Evolutionary conservation across 148 eudicot species (phyloP).

Genomic region (Euryodendron excelsum): DNA sequence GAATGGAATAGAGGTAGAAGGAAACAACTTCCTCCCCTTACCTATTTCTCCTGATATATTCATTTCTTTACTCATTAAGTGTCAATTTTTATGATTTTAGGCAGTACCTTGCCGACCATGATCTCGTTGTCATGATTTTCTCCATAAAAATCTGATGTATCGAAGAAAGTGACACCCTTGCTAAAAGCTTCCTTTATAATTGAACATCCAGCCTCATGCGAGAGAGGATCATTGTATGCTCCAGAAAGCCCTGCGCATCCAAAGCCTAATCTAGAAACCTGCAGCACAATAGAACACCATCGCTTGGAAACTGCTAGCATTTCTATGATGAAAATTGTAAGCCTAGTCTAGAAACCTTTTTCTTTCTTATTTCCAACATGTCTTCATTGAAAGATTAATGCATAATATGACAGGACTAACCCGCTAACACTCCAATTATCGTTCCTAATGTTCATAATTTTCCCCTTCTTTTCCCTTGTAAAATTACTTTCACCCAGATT

Average conservation of each 20-base stretch:
- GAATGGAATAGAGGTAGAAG: not conserved
- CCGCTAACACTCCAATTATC: not conserved
- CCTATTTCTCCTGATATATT: not conserved
- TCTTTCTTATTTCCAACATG: not conserved
- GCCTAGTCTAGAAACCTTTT: not conserved
- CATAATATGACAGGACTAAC: not conserved
- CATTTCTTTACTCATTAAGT: not conserved
- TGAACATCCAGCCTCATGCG: constrained; percentile 41
- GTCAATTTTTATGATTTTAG: not conserved
- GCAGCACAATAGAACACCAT: not conserved
- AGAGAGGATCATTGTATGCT: constrained; percentile 33
- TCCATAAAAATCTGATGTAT: constrained; percentile 43
- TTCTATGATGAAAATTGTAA: not conserved
- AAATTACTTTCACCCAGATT: not conserved
- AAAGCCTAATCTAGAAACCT: constrained; percentile 50
- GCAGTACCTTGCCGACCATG: constrained; percentile 45
- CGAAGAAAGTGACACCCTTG: constrained; percentile 46
- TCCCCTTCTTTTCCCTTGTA: not conserved
- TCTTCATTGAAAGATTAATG: not conserved
- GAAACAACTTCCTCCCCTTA: not conserved
- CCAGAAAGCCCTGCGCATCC: constrained; percentile 52
- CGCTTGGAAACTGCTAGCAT: not conserved
- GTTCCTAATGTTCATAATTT: not conserved
- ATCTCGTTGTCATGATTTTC: constrained; percentile 40
- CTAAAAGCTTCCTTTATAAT: constrained; percentile 38